Conservation (phyloP, 148 eudicot species). For the Fagopyrum esculentum region DNA sequence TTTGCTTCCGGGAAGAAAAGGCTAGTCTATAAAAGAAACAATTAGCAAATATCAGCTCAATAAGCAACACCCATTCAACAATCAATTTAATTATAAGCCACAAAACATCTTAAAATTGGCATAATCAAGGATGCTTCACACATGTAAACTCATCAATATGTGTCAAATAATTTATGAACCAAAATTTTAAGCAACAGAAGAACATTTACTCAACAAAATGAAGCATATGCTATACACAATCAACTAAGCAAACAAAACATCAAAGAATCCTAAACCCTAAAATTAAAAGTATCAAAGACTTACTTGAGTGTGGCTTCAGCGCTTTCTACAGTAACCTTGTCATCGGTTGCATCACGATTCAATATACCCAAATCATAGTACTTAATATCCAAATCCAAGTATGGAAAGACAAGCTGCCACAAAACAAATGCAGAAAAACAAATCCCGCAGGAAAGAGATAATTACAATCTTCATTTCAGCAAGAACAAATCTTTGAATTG, state of each 20-base stretch:
- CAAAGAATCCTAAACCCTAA: background rate
- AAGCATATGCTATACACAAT: background rate
- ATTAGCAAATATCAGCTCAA: background rate
- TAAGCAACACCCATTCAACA: background rate
- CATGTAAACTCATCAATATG: background rate
- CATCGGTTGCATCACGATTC: slow-evolving; percentile 67
- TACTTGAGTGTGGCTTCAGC: slow-evolving; percentile 69
- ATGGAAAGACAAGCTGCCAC: slow-evolving; percentile 58
- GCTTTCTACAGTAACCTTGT: slow-evolving; percentile 57
- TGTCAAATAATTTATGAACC: background rate
- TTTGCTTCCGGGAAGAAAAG: background rate
- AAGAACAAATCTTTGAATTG: background rate
- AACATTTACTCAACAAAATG: background rate
- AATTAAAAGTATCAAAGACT: slow-evolving; percentile 4
- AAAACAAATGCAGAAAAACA: slow-evolving; percentile 4
- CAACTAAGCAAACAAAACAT: background rate
- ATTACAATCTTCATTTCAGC: slow-evolving; percentile 8
- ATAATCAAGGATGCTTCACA: background rate
- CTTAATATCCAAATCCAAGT: slow-evolving; percentile 61
- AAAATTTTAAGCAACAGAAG: background rate
- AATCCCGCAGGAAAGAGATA: background rate
- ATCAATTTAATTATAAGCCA: background rate
- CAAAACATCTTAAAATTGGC: background rate
- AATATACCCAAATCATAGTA: slow-evolving; percentile 62
- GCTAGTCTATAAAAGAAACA: background rate